A percentile compares a stretch with the other conserved stretches of the same genome.
Evolutionary conservation across 208 protist genomes (phyloP).

Genomic region (Naegleria fowleri): DNA sequence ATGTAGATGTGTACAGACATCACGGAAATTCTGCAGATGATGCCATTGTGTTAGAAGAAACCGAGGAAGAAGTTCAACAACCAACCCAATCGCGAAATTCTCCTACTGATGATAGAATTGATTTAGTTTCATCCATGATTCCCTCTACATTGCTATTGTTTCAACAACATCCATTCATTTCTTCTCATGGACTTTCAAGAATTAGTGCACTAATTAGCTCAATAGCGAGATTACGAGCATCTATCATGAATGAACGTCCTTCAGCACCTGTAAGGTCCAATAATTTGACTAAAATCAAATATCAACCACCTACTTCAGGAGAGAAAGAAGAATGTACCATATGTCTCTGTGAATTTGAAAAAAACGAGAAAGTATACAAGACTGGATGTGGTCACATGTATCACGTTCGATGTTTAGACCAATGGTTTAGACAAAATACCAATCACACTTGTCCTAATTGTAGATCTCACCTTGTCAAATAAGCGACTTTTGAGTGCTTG

Average conservation of each 20-base stretch:
- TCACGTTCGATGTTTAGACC: not conserved
- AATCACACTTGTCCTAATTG: not conserved
- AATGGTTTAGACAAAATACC: not conserved
- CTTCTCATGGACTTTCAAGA: not conserved
- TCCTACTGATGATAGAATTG: not conserved
- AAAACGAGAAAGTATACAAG: not conserved
- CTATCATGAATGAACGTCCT: not conserved
- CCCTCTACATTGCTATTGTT: not conserved
- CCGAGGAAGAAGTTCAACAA: not conserved
- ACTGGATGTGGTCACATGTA: not conserved
- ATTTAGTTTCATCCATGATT: not conserved
- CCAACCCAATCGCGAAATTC: not conserved
- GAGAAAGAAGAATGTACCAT: not conserved
- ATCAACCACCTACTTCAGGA: not conserved
- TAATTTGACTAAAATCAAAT: not conserved
- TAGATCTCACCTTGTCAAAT: not conserved
- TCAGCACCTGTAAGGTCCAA: not conserved
- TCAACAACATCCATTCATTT: not conserved
- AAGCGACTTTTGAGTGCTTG: not conserved
- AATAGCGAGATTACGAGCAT: not conserved
- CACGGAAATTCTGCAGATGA: not conserved
- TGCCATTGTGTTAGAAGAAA: not conserved
- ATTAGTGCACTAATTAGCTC: not conserved
- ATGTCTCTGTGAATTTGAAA: not conserved
- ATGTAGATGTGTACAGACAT: not conserved